phyloP scores from a whole-genome alignment of 2,329 filamentous ascomycete species.

The Blastomyces gilchristii region DNA sequence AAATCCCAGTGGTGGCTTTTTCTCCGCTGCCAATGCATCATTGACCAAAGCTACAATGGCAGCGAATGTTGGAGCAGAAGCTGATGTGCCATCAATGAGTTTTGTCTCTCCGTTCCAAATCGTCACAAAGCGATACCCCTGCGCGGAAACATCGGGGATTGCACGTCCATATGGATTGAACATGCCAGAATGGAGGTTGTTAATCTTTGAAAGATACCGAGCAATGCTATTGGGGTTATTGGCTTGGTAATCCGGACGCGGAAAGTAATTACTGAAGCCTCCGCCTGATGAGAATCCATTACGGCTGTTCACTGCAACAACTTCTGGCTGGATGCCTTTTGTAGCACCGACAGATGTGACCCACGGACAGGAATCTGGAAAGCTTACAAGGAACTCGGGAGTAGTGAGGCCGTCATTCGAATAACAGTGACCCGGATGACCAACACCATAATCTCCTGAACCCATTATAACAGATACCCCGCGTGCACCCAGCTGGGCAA shows the following conservation, averaged over 20 bases:
- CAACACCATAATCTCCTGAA: conserved; percentile 52
- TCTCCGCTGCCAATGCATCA: conserved; percentile 17
- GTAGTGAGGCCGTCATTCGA: conserved; percentile 46
- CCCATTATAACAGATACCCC: conserved; percentile 56
- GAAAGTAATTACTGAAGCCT: conserved; percentile 41
- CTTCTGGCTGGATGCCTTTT: conserved; percentile 35
- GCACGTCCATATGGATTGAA: conserved; percentile 46
- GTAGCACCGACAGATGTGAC: conserved; percentile 55
- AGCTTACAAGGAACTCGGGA: conserved; percentile 43
- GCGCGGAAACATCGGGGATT: conserved; percentile 52
- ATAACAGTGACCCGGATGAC: conserved; percentile 37
- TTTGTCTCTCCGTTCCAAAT: conserved; percentile 4
- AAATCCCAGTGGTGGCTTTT: conserved; percentile 16
- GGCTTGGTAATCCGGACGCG: conserved; percentile 39
- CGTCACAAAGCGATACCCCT: conserved; percentile 28
- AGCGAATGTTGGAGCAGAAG: conserved; percentile 16
- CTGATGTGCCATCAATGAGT: conserved; percentile 8
- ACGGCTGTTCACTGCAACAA: conserved; percentile 29
- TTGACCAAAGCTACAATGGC: conserved; percentile 17
- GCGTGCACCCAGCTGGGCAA: conserved; percentile 54
- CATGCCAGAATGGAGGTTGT: conserved; percentile 23
- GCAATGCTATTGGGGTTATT: conserved; percentile 10
- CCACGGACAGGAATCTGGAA: conserved; percentile 51
- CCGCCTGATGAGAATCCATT: conserved; percentile 43
- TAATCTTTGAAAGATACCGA: neutral